These are phyloP conservation scores for Globisporangium sylvaticum DNA, from an alignment of 352 stramenopile species.

Conservation along the genomic window DNA sequence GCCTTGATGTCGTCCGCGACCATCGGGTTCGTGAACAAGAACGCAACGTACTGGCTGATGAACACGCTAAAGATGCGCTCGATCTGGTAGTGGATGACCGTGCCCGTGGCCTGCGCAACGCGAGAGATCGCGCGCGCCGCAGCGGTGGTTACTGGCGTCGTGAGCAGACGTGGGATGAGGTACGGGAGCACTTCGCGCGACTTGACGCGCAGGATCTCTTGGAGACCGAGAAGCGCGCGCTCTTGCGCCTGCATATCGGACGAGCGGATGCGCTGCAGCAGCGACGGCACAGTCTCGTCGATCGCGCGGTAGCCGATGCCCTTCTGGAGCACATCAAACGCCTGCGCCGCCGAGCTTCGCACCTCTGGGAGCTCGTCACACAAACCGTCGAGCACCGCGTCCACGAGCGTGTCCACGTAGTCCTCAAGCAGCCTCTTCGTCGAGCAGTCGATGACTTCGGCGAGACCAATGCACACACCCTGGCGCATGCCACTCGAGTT, in stretches of 20 bases:
- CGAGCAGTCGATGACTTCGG: conserved; percentile 97
- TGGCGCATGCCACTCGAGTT: conserved; percentile 76
- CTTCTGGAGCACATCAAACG: conserved; percentile 96
- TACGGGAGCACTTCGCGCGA: conserved; percentile 96
- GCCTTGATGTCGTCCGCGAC: conserved; percentile 66
- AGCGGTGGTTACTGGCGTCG: conserved; percentile 86
- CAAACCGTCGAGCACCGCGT: conserved; percentile 96
- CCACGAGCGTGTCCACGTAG: conserved; percentile 96
- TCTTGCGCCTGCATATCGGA: conserved; percentile 58
- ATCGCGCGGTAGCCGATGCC: conserved; percentile 94
- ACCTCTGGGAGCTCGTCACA: conserved; percentile 92
- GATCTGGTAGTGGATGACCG: conserved; percentile 95
- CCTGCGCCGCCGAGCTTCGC: conserved; percentile 91
- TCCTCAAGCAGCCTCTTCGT: conserved; percentile 95
- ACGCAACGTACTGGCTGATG: conserved; percentile 66
- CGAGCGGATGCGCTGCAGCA: conserved; percentile 93
- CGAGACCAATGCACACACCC: conserved; percentile 97
- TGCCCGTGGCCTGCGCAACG: conserved; percentile 91
- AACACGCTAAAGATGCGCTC: conserved; percentile 90
- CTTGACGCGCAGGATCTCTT: conserved; percentile 96
- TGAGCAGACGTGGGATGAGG: conserved; percentile 95
- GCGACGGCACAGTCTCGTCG: conserved; percentile 95
- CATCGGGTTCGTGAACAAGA: conserved; percentile 29
- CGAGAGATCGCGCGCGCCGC: conserved; percentile 90
- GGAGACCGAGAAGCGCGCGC: conserved; percentile 94